Conservation (phyloP, 306 rosid genomes). For the Lathyrus oleraceus region DNA sequence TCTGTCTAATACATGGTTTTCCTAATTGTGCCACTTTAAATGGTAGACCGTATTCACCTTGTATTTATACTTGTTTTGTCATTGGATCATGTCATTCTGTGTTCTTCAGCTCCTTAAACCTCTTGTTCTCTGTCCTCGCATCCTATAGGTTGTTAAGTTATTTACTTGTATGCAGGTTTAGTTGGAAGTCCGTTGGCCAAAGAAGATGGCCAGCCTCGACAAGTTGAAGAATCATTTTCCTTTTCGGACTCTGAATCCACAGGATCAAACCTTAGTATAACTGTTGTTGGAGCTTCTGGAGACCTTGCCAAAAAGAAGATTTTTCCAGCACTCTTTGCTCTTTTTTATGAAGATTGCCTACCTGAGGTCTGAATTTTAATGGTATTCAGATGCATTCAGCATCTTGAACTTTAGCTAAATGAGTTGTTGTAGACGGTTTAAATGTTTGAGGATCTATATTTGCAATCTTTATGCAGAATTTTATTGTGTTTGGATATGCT, state of each 20-base stretch:
- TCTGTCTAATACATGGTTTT: background rate
- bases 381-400: conserved; percentile 6
- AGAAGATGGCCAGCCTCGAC: conserved; percentile 45
- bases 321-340: conserved; percentile 96
- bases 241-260: conserved; percentile 41
- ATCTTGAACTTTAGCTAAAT: background rate
- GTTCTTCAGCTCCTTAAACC: background rate
- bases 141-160: background rate
- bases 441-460: conserved; percentile 23
- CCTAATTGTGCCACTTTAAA: background rate
- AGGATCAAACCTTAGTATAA: conserved; percentile 72
- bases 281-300: conserved; percentile 97
- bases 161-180: conserved; percentile 45
- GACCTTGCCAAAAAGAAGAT: conserved; percentile 98
- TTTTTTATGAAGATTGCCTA: conserved; percentile 82
- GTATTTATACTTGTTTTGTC: background rate
- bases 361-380: conserved; percentile 61
- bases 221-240: conserved; percentile 44
- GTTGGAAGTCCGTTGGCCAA: conserved; percentile 56
- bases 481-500: conserved; percentile 79
- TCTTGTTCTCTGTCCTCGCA: background rate
- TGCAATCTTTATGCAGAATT: conserved; percentile 58
- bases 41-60: conserved; percentile 3
- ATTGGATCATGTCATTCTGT: background rate
- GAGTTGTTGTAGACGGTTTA: conserved; percentile 4